Evolutionary conservation across 495 filamentous ascomycete species (phyloP).

Genomic region (Ramalina peruviana): DNA sequence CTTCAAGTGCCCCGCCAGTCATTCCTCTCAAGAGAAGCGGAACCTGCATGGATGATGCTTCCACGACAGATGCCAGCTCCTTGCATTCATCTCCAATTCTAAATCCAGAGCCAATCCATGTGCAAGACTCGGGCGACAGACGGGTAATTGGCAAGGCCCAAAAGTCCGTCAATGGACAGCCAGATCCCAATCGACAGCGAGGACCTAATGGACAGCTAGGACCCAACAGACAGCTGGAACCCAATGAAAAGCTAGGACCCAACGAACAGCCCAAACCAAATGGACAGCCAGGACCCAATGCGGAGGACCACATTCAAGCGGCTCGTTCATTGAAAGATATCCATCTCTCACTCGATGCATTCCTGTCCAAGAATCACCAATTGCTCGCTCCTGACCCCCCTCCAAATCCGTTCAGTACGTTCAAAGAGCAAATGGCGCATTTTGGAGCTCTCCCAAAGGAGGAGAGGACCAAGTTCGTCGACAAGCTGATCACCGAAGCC

Average conservation of each 20-base stretch:
- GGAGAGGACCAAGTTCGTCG: slow-evolving; percentile 24
- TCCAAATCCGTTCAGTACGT: background rate
- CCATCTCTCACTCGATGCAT: slow-evolving; percentile 7
- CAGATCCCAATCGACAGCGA: background rate
- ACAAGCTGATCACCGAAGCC: slow-evolving; percentile 31
- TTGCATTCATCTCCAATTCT: no score
- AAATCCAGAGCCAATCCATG: no score
- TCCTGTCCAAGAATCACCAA: slow-evolving; percentile 10
- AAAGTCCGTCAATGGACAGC: background rate
- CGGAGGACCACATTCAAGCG: background rate
- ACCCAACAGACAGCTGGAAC: no score
- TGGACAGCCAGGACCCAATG: background rate
- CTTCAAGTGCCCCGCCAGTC: no score
- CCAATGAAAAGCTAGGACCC: background rate
- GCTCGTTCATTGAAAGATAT: slow-evolving; percentile 1
- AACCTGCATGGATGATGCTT: no score
- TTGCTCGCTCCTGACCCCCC: slow-evolving; percentile 1
- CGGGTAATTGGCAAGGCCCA: background rate
- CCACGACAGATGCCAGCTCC: no score
- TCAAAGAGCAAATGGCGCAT: slow-evolving; percentile 21
- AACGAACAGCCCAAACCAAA: no score
- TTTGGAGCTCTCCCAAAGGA: slow-evolving; percentile 23
- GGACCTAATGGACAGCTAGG: background rate
- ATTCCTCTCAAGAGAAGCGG: no score
- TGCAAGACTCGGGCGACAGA: no score